Evolutionary conservation across 331 rosid genomes (phyloP).

Genomic region (Spiraea crenata): DNA sequence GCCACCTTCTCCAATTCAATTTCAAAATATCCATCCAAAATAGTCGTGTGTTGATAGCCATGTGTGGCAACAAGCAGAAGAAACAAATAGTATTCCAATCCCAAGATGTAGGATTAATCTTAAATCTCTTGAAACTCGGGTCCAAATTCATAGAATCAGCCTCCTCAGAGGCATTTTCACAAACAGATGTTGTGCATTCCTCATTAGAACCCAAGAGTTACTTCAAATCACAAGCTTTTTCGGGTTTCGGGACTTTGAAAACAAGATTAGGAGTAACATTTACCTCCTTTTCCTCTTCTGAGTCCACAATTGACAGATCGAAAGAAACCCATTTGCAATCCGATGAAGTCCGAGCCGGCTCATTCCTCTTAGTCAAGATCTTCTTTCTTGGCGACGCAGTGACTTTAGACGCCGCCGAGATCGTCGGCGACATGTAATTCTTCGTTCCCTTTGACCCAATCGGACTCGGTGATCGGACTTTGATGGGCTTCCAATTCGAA

Average conservation of each 20-base stretch:
- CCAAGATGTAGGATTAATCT: conserved; percentile 56
- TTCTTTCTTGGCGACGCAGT: conserved; percentile 67
- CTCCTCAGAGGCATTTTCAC: conserved; percentile 28
- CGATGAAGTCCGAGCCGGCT: conserved; percentile 37
- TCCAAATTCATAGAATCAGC: conserved; percentile 60
- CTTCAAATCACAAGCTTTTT: conserved; percentile 18
- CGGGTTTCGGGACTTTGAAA: conserved; percentile 30
- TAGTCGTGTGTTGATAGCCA: no score
- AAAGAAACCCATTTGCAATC: conserved; percentile 40
- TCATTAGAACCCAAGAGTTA: conserved; percentile 15
- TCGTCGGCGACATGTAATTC: conserved; percentile 84
- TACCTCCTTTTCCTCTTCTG: conserved; percentile 7
- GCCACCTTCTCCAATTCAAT: no score
- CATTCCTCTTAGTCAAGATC: conserved; percentile 64
- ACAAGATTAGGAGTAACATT: conserved; percentile 9
- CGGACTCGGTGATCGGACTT: conserved; percentile 63
- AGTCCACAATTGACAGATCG: conserved; percentile 1
- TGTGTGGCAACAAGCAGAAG: no score
- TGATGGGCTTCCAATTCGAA: conserved; percentile 33
- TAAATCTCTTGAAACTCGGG: conserved; percentile 64
- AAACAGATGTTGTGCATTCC: conserved; percentile 20
- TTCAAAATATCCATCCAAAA: no score
- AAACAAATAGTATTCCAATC: no score
- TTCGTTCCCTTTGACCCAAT: conserved; percentile 47
- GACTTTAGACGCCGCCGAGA: conserved; percentile 79